These are phyloP conservation scores for Heritiera fomes DNA, from an alignment of 345 rosid species.

Conservation along the genomic window DNA sequence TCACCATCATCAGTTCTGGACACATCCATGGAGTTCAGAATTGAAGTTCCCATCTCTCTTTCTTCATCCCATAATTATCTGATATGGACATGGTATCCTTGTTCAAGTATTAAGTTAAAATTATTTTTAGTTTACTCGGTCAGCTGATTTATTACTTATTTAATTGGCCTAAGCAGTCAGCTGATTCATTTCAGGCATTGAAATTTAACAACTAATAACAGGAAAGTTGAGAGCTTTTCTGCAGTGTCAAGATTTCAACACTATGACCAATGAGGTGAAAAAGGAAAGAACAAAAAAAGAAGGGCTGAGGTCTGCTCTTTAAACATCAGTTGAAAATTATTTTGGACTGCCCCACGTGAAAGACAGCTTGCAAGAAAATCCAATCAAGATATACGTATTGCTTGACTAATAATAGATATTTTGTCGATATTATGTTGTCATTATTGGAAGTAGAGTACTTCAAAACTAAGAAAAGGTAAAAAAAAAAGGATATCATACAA, in stretches of 20 bases:
- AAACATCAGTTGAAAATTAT: background rate
- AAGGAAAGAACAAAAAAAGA: background rate
- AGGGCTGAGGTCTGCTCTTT: too few species aligned
- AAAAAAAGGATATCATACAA: too few species aligned
- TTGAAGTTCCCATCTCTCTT: background rate
- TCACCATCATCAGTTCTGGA: background rate
- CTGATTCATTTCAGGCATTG: background rate
- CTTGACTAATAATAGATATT: too few species aligned
- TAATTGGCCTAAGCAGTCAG: background rate
- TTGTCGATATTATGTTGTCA: too few species aligned
- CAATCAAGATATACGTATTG: too few species aligned
- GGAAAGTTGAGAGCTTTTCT: background rate
- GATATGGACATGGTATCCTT: background rate
- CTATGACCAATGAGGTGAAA: background rate
- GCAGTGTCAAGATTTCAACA: background rate
- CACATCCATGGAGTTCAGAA: constrained; percentile 22
- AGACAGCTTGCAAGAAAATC: background rate
- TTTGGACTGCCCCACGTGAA: background rate
- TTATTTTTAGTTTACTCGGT: background rate
- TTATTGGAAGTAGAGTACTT: too few species aligned
- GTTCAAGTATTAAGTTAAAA: background rate
- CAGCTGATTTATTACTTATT: background rate
- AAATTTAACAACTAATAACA: too few species aligned
- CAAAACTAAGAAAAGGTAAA: too few species aligned
- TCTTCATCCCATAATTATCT: too few species aligned